Evolutionary conservation across 805 yeast species (phyloP).

Genomic region (Clavispora asparagi): DNA sequence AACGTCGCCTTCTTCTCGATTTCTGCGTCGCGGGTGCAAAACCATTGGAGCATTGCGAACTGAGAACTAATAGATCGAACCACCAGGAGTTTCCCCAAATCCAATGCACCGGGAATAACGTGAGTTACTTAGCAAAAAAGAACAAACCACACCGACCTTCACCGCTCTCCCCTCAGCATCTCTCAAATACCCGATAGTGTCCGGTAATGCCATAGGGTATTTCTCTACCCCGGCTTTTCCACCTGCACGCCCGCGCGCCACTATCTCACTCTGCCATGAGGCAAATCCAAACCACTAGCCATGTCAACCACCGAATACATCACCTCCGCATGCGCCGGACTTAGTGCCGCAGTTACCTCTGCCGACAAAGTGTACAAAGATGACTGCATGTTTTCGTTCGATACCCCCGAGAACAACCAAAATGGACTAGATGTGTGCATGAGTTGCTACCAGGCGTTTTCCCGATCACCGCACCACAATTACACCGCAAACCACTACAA

Average conservation of each 20-base stretch:
- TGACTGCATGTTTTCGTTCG: conserved; percentile 86
- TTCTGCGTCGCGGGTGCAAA: not conserved
- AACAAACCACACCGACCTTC: too few species aligned
- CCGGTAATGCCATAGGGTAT: not conserved
- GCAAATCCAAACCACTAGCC: not conserved
- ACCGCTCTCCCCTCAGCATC: too few species aligned
- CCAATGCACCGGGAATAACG: too few species aligned
- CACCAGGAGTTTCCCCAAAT: too few species aligned
- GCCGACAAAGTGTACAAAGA: conserved; percentile 61
- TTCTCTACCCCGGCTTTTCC: not conserved
- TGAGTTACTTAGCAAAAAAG: too few species aligned
- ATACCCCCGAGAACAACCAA: conserved; percentile 47
- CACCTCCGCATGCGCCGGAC: conserved; percentile 5
- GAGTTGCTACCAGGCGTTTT: conserved; percentile 65
- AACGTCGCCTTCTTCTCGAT: not conserved
- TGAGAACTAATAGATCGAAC: too few species aligned
- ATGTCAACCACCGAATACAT: conserved; percentile 7
- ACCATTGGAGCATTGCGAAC: not conserved
- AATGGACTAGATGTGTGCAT: conserved; percentile 74
- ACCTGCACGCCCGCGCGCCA: not conserved
- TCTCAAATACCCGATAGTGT: too few species aligned
- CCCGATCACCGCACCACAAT: conserved; percentile 35
- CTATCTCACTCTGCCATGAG: not conserved
- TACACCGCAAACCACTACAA: conserved; percentile 57
- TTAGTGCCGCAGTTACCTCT: conserved; percentile 18